Evolutionary conservation across 345 rosid species (phyloP).

Genomic region (Arabis hirsuta): DNA sequence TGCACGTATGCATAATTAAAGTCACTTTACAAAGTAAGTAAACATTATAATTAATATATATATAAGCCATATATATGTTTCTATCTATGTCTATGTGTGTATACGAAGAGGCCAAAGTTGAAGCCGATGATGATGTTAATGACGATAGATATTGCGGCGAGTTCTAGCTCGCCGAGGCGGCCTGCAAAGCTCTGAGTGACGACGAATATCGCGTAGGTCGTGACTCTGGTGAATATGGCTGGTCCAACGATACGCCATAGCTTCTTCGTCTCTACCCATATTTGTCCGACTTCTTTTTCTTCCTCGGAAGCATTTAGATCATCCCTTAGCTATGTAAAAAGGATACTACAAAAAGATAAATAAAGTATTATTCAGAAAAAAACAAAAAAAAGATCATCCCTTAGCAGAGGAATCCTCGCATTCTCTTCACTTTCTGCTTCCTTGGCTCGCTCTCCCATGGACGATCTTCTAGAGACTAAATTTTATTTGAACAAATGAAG

Average conservation of each 20-base stretch:
- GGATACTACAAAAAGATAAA: too few species aligned
- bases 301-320: not conserved
- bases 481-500: not conserved
- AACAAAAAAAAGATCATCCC: too few species aligned
- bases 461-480: not conserved
- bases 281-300: not conserved
- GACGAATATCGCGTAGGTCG: constrained; percentile 49
- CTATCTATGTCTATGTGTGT: not conserved
- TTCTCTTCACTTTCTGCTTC: not conserved
- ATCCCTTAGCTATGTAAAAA: not conserved
- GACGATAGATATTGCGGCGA: not conserved
- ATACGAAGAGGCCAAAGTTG: constrained; percentile 69
- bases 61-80: too few species aligned
- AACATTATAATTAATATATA: not conserved
- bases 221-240: constrained; percentile 50
- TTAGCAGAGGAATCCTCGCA: not conserved
- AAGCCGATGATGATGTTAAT: constrained; percentile 38
- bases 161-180: constrained; percentile 11
- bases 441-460: not conserved
- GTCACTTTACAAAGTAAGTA: not conserved
- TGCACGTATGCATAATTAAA: constrained; percentile 8
- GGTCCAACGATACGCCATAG: constrained; percentile 63
- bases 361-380: too few species aligned
- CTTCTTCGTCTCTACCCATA: constrained; percentile 54
- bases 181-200: not conserved